Conservation (phyloP, 2,329 filamentous ascomycete genomes). For the Exophiala calicioides region DNA sequence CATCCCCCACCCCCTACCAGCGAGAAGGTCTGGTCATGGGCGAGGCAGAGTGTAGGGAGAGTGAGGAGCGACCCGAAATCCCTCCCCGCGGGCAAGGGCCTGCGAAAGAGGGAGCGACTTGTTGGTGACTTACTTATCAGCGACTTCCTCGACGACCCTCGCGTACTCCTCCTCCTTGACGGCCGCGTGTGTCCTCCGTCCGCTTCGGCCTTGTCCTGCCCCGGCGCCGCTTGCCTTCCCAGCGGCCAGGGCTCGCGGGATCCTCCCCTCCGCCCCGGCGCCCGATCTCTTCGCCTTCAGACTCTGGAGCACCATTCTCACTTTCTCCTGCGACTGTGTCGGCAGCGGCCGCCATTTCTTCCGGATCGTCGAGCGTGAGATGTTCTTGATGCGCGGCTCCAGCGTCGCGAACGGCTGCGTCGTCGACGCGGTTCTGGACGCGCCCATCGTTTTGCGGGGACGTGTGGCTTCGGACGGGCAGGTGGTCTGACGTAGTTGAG, state of each 20-base stretch:
- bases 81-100: too few species aligned
- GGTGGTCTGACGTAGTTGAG: too few species aligned
- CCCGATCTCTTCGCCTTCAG: conserved; percentile 37
- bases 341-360: conserved; percentile 49
- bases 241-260: conserved; percentile 12
- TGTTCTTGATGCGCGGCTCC: conserved; percentile 43
- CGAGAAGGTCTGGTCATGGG: too few species aligned
- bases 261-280: conserved; percentile 10
- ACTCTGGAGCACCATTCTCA: conserved; percentile 44
- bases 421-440: conserved; percentile 10
- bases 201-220: neutral
- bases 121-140: conserved; percentile 17
- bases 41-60: too few species aligned
- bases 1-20: too few species aligned
- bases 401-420: conserved; percentile 39
- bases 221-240: conserved; percentile 1
- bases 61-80: too few species aligned
- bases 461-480: too few species aligned
- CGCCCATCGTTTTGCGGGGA: conserved; percentile 14
- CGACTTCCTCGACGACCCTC: conserved; percentile 19
- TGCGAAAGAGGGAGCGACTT: too few species aligned
- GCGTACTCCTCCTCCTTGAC: conserved; percentile 24
- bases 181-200: neutral
- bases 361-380: conserved; percentile 46
- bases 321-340: conserved; percentile 44